Base-by-base conservation (phyloP, 2,329 filamentous ascomycete species). In the Colletotrichum sp. region DNA sequence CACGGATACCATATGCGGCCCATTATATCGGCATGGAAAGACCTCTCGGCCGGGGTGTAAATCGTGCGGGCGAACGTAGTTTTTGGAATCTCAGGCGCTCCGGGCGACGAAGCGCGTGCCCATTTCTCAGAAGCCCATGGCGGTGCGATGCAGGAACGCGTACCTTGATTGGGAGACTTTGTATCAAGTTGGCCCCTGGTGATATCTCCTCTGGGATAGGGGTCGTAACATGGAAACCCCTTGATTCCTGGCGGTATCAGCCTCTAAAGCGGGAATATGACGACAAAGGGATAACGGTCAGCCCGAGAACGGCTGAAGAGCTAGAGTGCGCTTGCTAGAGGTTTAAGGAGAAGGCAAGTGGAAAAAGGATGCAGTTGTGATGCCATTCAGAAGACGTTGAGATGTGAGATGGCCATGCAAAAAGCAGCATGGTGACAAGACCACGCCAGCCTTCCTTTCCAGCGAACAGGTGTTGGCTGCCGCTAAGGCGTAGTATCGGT, bases 131-230 rank as follows among this genome's bases (percentile, higher is more conserved):
- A 34, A 13, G 34, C 18, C 34, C 34, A 30, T 52, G 64, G 34
- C 44, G 39, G 49, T n/a, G n/a, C 13, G 12, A 57, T 28, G n/a
- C 21, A 24, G 59, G 39, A 62, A 13, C 21, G 8, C 44, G 34
- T 64, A 69, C 70, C 21, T 65, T 57, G 49, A 10, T n/a, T 36
- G n/a, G 49, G n/a, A 30, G 52, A 21, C 12, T 28, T 34, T 24
- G 59, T 69, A 65, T 73, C 71, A 65, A 32, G 73, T 76, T 24
- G 55, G 70, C 71, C 64, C 73, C 70, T 63, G 12, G 64, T 28
- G 32, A 65, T 59, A 72, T 68, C 30, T 44, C 52, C 55, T 64
- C 69, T 34, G 26, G 59, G 71, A 55, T 52, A 74, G 28, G 74
- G 70, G 62, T 72, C 30, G 26, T 15, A 26, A 52, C 44, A 52